Evolutionary conservation across 139 green algal genomes (phyloP).

Genomic region (Chlamydomonas asymmetrica): DNA sequence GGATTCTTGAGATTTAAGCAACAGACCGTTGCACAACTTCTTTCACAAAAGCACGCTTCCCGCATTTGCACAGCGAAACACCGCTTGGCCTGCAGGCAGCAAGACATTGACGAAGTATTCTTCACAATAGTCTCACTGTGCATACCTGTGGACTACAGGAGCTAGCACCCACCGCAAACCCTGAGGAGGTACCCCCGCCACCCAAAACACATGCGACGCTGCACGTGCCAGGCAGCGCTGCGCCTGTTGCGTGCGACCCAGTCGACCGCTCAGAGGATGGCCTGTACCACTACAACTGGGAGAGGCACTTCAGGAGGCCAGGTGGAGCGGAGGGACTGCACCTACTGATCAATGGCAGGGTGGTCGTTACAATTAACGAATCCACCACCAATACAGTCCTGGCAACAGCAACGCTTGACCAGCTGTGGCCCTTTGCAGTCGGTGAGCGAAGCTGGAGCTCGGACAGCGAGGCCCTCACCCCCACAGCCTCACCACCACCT

Average conservation of each 20-base stretch:
- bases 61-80: too few relatives aligned
- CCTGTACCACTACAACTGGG: slow-evolving; percentile 1
- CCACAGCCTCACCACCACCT: not conserved
- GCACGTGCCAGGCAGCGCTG: slow-evolving; percentile 8
- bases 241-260: not conserved
- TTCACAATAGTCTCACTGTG: too few relatives aligned
- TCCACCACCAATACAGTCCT: slow-evolving; percentile 14
- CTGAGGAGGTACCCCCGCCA: slow-evolving; percentile 4
- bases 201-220: slow-evolving; percentile 13
- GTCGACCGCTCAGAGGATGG: not conserved
- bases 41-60: too few relatives aligned
- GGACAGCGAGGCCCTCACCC: slow-evolving; percentile 12
- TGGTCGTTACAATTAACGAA: slow-evolving; percentile 10
- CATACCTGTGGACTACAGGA: slow-evolving; percentile 2
- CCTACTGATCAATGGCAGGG: slow-evolving; percentile 8
- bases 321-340: slow-evolving; percentile 3
- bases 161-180: not conserved
- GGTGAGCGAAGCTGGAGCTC: slow-evolving; percentile 17
- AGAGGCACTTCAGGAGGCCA: slow-evolving; percentile 6
- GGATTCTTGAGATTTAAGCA: too few relatives aligned
- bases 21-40: too few relatives aligned
- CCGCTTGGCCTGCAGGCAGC: too few relatives aligned
- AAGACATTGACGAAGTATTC: too few relatives aligned
- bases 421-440: slow-evolving; percentile 20
- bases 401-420: not conserved